phyloP scores from a whole-genome alignment of 768 basidiomycete genomes.

The Phallus indusiatus region DNA sequence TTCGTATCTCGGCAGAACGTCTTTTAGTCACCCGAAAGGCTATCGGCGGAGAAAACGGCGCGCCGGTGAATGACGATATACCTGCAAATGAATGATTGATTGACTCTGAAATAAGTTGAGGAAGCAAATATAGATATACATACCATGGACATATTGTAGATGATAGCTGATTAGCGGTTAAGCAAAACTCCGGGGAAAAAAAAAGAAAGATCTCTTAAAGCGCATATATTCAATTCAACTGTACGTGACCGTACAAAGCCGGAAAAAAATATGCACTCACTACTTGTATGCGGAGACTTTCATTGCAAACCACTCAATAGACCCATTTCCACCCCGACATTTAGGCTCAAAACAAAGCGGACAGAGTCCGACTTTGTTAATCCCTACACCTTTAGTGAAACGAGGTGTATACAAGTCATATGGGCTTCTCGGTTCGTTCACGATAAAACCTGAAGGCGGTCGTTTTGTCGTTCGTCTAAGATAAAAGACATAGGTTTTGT shows the following conservation, averaged over 20 bases:
- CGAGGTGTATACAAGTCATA: slow-evolving; percentile 74
- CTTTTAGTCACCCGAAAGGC: slow-evolving; percentile 45
- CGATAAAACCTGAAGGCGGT: slow-evolving; percentile 12
- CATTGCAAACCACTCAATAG: slow-evolving; percentile 63
- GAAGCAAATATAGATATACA: slow-evolving; percentile 10
- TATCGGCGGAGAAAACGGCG: slow-evolving; percentile 70
- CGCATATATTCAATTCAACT: too few relatives aligned
- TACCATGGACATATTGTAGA: slow-evolving; percentile 75
- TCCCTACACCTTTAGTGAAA: slow-evolving; percentile 61
- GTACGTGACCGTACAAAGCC: too few relatives aligned
- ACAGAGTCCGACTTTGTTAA: slow-evolving; percentile 64
- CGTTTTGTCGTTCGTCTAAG: not conserved
- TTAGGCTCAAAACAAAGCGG: slow-evolving; percentile 61
- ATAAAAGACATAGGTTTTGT: not conserved
- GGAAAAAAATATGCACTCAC: slow-evolving; percentile 30
- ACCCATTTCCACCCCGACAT: slow-evolving; percentile 54
- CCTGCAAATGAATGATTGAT: slow-evolving; percentile 30
- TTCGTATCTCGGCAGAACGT: slow-evolving; percentile 30
- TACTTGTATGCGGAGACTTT: slow-evolving; percentile 81
- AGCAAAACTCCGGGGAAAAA: not conserved
- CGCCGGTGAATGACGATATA: slow-evolving; percentile 56
- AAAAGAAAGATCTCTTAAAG: not conserved
- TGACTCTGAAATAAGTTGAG: not conserved
- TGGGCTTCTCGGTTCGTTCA: slow-evolving; percentile 49
- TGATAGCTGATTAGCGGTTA: slow-evolving; percentile 48